Evolutionary conservation across 192 early-diverging fungal genomes (phyloP), one percentile per base, ranked within the genome.

Genomic region (Coemansia sp.): DNA sequence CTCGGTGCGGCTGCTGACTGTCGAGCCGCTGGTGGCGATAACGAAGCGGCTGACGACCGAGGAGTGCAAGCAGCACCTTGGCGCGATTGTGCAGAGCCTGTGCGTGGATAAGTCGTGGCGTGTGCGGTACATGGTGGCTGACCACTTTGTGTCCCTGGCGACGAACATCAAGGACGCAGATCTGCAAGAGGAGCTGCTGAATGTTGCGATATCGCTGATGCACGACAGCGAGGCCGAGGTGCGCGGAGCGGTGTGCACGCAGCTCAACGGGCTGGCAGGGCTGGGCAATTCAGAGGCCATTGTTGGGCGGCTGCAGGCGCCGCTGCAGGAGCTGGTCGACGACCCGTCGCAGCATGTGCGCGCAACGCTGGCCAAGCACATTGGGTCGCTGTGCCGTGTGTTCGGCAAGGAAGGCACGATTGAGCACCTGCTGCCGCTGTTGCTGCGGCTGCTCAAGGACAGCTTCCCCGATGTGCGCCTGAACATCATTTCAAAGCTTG

Each of bases 181-280:
- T 45, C 60, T 82, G 29, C 86, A 89, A 59, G 93, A 96, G 62
- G 91, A 97, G 59, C 84, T 99, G 56, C 87, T 95, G 54, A 67
- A 79, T 27, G 90, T 92, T 14, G 97, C 93, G 72, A 90, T 96
- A 38, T 78, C 85, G 58, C 77, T 97, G 38, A 79, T 99, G 72
- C 96, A 93, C 76, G 97, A 99, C 81, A 90, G 84, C 64, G 97
- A 99, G 71, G 95, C 95, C 3, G 97, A 99, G 84, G 97, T 99
- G 54, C 91, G 96, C 50, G 94, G 92, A 1, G 93, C 96, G 21
- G 93, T 93, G 21, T 92, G 93, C 58, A 90, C 92, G 57, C 97
- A 99, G 82, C 73, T 84, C 23, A 70, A 73, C 69, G 91, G 89
- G 6, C 88, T 91, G 62, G 82, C 82, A 2, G 85, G 86, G 50